phyloP scores from a whole-genome alignment of 176 grass and related monocot genomes.

The Zoysia pacifica region DNA sequence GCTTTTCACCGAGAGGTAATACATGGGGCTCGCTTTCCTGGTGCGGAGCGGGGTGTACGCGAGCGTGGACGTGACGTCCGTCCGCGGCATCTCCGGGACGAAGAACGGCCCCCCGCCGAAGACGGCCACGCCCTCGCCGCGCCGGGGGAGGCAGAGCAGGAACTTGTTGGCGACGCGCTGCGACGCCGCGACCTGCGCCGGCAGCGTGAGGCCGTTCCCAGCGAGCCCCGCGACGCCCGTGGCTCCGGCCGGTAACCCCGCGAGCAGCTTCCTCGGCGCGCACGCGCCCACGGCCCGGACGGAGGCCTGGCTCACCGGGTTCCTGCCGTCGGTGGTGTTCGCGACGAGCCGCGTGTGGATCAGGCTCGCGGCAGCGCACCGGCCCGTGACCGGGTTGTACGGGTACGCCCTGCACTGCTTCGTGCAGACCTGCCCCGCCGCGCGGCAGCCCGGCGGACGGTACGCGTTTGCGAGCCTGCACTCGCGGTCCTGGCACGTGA shows the following conservation, averaged over 20 bases:
- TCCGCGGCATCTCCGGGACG: background rate
- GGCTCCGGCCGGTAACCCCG: conserved; percentile 5
- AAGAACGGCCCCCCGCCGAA: conserved; percentile 36
- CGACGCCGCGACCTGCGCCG: conserved; percentile 39
- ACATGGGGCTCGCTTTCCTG: conserved; percentile 23
- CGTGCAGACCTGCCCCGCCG: background rate
- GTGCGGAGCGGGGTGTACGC: conserved; percentile 16
- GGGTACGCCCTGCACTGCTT: conserved; percentile 32
- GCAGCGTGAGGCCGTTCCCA: background rate
- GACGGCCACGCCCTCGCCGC: conserved; percentile 33
- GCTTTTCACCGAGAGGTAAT: conserved; percentile 1
- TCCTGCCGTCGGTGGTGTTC: conserved; percentile 52
- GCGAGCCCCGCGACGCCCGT: conserved; percentile 52
- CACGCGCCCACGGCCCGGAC: conserved; percentile 24
- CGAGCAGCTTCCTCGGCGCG: conserved; percentile 19
- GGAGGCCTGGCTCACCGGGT: conserved; percentile 21
- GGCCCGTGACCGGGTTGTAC: conserved; percentile 29
- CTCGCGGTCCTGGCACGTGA: conserved; percentile 24
- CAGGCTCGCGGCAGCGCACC: conserved; percentile 29
- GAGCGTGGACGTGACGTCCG: conserved; percentile 8
- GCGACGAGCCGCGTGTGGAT: conserved; percentile 25
- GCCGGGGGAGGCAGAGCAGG: conserved; percentile 49
- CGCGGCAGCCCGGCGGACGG: background rate
- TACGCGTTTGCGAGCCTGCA: conserved; percentile 33
- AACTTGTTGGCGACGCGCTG: conserved; percentile 36